Evolutionary conservation across 148 eudicot genomes (phyloP).

Genomic region (Cornus florida): DNA sequence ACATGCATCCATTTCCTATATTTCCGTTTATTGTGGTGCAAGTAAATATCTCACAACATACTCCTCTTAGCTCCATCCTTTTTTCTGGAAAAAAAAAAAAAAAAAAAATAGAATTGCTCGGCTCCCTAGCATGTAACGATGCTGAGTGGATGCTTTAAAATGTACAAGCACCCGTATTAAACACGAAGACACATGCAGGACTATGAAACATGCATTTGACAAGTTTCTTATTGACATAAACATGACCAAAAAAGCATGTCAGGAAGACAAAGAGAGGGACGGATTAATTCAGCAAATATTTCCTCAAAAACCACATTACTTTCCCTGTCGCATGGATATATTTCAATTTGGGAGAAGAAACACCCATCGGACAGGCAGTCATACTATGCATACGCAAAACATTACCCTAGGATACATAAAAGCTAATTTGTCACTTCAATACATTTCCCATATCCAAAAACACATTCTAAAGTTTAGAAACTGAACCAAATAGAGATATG

Average conservation of each 20-base stretch:
- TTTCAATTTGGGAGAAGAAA: background rate
- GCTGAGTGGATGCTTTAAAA: background rate
- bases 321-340: background rate
- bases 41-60: too few relatives aligned
- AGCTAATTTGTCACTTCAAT: background rate
- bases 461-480: too few relatives aligned
- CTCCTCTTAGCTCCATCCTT: too few relatives aligned
- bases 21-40: too few relatives aligned
- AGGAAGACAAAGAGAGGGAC: background rate
- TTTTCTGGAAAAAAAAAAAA: too few relatives aligned
- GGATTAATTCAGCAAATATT: background rate
- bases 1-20: too few relatives aligned
- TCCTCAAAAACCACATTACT: background rate
- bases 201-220: too few relatives aligned
- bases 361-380: background rate
- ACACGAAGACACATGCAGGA: too few relatives aligned
- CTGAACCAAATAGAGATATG: background rate
- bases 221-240: too few relatives aligned
- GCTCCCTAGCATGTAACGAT: background rate
- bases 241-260: background rate
- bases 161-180: too few relatives aligned
- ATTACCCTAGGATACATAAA: background rate
- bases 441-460: background rate
- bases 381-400: background rate
- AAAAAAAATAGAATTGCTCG: background rate